Base-by-base conservation (phyloP, 768 basidiomycete species). In the Sarcomyxa edulis region DNA sequence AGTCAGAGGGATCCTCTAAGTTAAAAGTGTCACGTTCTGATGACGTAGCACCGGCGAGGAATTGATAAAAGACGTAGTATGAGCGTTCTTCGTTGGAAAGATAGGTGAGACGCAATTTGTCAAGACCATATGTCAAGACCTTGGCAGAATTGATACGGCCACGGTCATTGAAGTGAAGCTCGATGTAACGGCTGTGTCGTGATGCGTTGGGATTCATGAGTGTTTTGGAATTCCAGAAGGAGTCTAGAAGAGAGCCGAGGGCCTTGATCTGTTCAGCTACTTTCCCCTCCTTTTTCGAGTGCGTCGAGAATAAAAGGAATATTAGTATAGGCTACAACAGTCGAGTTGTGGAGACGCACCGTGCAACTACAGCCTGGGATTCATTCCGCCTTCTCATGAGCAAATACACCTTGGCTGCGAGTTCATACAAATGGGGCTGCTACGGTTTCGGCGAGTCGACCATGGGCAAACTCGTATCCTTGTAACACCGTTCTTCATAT, bases 221-320 rank as follows among this genome's bases (percentile, higher is more conserved):
- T 1, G 92, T 89, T 59, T 96, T 97, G 33, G 90, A 81, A 54
- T 88, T 85, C 32, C 93, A 93, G 56, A 96, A 97, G 5, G 93
- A 79, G 56, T 89, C 83, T 46, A 96, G 79, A 24, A 97, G 62
- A 20, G 84, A 82, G 36, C 68, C 58, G 32, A 92, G 66, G 8
- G 89, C 81, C 48, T 81, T 80, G 56, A 95, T 68, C 56, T 91
- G 90, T 28, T 83, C 78, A 0, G 87, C 72, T 11, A 88, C 53
- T 44, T 69, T 77, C 2, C 65, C 58, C 53, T 92, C 87, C 48
- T 79, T 81, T 59, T 80, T 86, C 11, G 89, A 84, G 49, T 83
- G 86, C 15, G 87, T 64, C 7, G 92, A 90, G 1, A 95, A 80
- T n/a, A 81, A 74, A 20, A 97, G 74, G 34, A 95, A 31, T 36